Evolutionary conservation across 768 basidiomycete species (phyloP), one percentile per base, ranked within the genome.

Genomic region (Guyanaporus albipodus): DNA sequence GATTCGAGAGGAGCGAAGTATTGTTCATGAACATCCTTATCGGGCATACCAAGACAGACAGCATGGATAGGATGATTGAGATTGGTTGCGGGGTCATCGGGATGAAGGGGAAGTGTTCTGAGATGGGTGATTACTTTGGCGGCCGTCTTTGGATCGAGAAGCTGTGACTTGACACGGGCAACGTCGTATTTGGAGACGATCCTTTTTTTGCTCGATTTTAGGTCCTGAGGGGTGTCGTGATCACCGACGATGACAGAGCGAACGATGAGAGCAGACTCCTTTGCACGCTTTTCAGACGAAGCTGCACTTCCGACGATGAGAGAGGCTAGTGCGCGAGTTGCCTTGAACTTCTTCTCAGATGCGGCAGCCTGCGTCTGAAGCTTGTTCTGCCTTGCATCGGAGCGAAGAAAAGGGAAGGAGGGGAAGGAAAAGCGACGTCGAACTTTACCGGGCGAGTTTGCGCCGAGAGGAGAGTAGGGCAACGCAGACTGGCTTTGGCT

Each of bases 101-200:
- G 31, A 24, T 52, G 57, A 24, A 52, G 17, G n/a, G 89, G 78
- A 32, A 91, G 71, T 8, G 68, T 55, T 32, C 77, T 80, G 12
- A 91, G 73, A 38, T 89, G 80, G n/a, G 76, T 71, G 50, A 91
- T 87, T 48, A 91, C 71, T 57, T 76, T 80, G 61, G 79, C 79
- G 18, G 87, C 88, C 12, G 75, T 70, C 62, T 84, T 83, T 17
- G 84, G 79, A 35, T 83, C 60, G 51, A 79, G 68, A 22, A 91
- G 78, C 61, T 82, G 76, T 2, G 80, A 68, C 63, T 87, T 90
- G 57, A 87, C 72, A 55, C 80, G 83, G 54, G 68, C 74, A 19
- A 89, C 49, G 50, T 82, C 77, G 10, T 77, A 71, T 49, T 70
- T 75, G 27, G 78, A 75, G 10, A 70, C 51, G 5, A 68, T 53